Percentiles rank a stretch among this genome's conserved stretches.
Evolutionary conservation across 352 stramenopile genomes (phyloP).

Genomic region (Elongisporangium anandrum): DNA sequence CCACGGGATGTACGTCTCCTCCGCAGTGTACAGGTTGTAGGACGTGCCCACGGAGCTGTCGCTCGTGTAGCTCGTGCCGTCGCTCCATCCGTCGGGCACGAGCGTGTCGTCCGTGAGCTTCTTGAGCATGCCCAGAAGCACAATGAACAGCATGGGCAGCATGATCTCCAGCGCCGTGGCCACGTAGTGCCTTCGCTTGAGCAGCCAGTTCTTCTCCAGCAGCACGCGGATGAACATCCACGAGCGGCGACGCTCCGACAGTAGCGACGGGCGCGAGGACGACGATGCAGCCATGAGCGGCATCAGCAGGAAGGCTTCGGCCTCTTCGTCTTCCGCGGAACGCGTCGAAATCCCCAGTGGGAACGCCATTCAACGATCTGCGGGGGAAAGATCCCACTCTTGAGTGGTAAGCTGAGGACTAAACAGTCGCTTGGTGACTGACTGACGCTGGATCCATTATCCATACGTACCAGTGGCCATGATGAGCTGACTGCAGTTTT

Average conservation of each 20-base stretch:
- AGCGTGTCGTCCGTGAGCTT: slow-evolving; percentile 20
- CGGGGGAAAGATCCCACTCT: neutral
- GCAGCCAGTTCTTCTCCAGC: slow-evolving; percentile 41
- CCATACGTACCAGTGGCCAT: neutral
- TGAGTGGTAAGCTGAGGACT: neutral
- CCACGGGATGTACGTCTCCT: slow-evolving; percentile 15
- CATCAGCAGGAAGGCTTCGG: neutral
- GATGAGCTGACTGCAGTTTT: neutral
- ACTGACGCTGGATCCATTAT: neutral
- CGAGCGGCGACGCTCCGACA: slow-evolving; percentile 3
- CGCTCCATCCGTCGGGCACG: slow-evolving; percentile 29
- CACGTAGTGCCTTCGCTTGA: slow-evolving; percentile 33
- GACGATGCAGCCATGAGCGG: neutral
- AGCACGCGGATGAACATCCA: slow-evolving; percentile 14
- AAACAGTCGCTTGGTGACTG: neutral
- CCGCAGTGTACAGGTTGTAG: slow-evolving; percentile 25
- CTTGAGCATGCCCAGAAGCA: slow-evolving; percentile 35
- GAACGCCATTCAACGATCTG: neutral
- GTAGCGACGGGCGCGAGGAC: neutral
- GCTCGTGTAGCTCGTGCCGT: neutral
- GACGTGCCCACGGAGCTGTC: slow-evolving; percentile 16
- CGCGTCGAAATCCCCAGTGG: neutral
- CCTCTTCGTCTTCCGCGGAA: neutral
- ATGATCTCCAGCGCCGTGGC: slow-evolving; percentile 28
- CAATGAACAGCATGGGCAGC: slow-evolving; percentile 33